Evolutionary conservation across 2,329 filamentous ascomycete species (phyloP).

Genomic region (Chaetomium sp.): DNA sequence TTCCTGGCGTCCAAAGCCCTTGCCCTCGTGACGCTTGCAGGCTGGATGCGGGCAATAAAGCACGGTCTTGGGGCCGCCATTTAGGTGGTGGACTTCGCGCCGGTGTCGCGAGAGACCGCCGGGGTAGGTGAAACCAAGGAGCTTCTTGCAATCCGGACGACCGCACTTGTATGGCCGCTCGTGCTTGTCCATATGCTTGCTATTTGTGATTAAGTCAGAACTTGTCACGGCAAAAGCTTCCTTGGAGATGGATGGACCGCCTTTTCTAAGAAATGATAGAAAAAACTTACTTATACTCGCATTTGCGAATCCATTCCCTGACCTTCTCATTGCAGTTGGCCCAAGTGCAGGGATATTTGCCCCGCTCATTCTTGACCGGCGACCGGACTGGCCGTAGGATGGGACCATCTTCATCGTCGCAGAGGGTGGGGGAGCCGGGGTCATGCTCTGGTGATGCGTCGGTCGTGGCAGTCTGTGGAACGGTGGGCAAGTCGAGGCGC

Average conservation of each 20-base stretch:
- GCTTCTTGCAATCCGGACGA: conserved; percentile 77
- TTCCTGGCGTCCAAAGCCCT: conserved; percentile 87
- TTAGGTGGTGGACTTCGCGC: conserved; percentile 86
- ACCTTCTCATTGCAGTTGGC: conserved; percentile 60
- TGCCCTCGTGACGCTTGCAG: conserved; percentile 83
- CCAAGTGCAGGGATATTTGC: conserved; percentile 71
- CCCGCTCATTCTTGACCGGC: conserved; percentile 57
- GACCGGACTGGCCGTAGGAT: conserved; percentile 43
- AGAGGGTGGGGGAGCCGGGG: conserved; percentile 24
- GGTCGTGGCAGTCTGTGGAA: conserved; percentile 20
- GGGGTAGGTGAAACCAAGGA: conserved; percentile 91
- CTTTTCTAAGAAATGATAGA: background rate
- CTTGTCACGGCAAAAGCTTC: background rate
- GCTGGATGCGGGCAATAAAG: conserved; percentile 79
- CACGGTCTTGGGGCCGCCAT: conserved; percentile 80
- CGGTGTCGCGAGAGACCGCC: conserved; percentile 85
- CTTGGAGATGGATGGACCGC: background rate
- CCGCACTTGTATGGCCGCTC: conserved; percentile 86
- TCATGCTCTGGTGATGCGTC: conserved; percentile 23
- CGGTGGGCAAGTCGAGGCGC: conserved; percentile 33
- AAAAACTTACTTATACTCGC: conserved; percentile 81
- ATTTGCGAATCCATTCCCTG: conserved; percentile 69
- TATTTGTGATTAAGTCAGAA: conserved; percentile 32
- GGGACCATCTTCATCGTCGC: conserved; percentile 47
- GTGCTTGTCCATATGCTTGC: conserved; percentile 98